A percentile compares a stretch with the other conserved stretches of the same genome.
These are phyloP conservation scores for Suillus placidus DNA, from an alignment of 768 basidiomycete genomes.

Conservation along the genomic window DNA sequence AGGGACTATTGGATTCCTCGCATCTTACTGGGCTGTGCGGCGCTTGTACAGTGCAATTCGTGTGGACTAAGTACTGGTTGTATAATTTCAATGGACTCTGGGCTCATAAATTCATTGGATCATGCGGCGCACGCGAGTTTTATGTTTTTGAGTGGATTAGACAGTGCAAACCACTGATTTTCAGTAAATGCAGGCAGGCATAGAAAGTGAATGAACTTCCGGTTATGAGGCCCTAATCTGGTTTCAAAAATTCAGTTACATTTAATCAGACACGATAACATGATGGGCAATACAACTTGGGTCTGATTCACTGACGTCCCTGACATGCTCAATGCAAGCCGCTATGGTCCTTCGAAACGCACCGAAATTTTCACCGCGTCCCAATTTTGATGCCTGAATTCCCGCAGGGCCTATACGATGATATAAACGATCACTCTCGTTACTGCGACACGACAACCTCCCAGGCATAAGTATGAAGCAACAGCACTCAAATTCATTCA, in stretches of 20 bases:
- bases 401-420: no score
- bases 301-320: not conserved
- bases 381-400: no score
- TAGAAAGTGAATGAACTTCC: no score
- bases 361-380: no score
- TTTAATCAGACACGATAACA: conserved; percentile 5
- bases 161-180: no score
- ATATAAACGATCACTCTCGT: no score
- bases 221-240: no score
- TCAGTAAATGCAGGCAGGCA: no score
- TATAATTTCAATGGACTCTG: not conserved
- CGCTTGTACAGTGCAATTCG: conserved; percentile 82
- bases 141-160: no score
- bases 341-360: no score
- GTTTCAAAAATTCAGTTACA: conserved; percentile 11
- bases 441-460: not conserved
- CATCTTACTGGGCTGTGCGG: conserved; percentile 89
- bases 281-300: conserved; percentile 9
- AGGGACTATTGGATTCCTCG: conserved; percentile 89
- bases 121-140: not conserved
- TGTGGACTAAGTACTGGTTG: conserved; percentile 50
- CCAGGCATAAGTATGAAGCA: no score
- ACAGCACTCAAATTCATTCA: not conserved
- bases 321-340: not conserved
- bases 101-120: not conserved